Conservation (phyloP, 768 basidiomycete genomes). For the Suillus variegatus region DNA sequence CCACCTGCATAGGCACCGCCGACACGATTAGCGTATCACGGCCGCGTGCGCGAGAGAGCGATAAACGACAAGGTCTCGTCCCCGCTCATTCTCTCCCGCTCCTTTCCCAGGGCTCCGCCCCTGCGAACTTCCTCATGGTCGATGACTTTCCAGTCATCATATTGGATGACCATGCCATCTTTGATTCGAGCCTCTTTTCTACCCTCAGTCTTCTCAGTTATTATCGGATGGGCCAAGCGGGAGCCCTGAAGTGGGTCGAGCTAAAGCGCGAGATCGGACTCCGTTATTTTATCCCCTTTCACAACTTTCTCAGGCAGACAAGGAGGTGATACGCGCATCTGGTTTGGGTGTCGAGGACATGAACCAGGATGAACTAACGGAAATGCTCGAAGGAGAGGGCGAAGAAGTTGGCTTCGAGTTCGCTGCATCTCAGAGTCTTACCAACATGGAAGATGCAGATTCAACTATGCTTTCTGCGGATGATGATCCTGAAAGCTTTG, state of each 20-base stretch:
- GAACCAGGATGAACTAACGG: conserved; percentile 59
- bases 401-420: conserved; percentile 33
- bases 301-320: conserved; percentile 60
- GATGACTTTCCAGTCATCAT: no score
- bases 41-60: conserved; percentile 7
- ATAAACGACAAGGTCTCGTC: conserved; percentile 46
- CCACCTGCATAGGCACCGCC: not conserved
- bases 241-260: conserved; percentile 3
- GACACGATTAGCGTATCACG: not conserved
- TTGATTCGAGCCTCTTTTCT: conserved; percentile 25
- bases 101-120: no score
- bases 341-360: conserved; percentile 72
- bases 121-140: no score
- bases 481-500: conserved; percentile 24
- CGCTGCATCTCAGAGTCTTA: conserved; percentile 1
- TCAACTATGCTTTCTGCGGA: not conserved
- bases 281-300: conserved; percentile 51
- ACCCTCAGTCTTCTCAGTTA: conserved; percentile 25
- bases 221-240: conserved; percentile 7
- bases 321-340: conserved; percentile 53
- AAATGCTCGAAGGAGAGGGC: conserved; percentile 37
- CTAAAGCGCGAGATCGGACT: conserved; percentile 13
- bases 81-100: conserved; percentile 79
- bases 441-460: conserved; percentile 7
- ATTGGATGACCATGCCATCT: no score